Evolutionary conservation across 2,329 filamentous ascomycete genomes (phyloP).

Genomic region (Reticulascus tulasneorum): DNA sequence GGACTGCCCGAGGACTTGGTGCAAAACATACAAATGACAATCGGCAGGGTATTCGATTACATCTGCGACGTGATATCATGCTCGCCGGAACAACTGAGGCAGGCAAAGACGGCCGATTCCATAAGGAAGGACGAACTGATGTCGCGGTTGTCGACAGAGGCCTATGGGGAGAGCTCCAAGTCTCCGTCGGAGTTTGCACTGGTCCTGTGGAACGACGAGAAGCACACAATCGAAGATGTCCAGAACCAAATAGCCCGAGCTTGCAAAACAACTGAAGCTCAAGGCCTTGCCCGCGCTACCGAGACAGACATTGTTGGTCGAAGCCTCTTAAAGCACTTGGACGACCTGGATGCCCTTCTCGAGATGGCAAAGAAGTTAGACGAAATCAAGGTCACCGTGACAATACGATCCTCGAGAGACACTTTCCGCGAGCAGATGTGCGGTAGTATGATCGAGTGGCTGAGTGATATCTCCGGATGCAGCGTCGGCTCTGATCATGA

Average conservation of each 20-base stretch:
- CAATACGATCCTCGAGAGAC: slow-evolving; percentile 86
- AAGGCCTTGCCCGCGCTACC: slow-evolving; percentile 71
- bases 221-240: slow-evolving; percentile 92
- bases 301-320: slow-evolving; percentile 88
- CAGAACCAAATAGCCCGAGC: slow-evolving; percentile 85
- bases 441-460: slow-evolving; percentile 94
- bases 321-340: slow-evolving; percentile 74
- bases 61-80: slow-evolving; percentile 98
- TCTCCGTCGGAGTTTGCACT: slow-evolving; percentile 75
- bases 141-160: slow-evolving; percentile 67
- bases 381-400: slow-evolving; percentile 93
- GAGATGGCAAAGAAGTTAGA: slow-evolving; percentile 82
- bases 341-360: slow-evolving; percentile 69
- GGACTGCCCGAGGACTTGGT: slow-evolving; percentile 71
- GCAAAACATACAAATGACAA: slow-evolving; percentile 76
- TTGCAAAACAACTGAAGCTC: slow-evolving; percentile 66
- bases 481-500: slow-evolving; percentile 75
- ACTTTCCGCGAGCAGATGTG: slow-evolving; percentile 99
- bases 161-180: slow-evolving; percentile 68
- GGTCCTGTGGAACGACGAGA: slow-evolving; percentile 96
- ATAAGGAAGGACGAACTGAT: slow-evolving; percentile 77
- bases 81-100: slow-evolving; percentile 88
- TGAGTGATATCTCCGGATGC: slow-evolving; percentile 87
- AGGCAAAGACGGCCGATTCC: slow-evolving; percentile 76
- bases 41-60: slow-evolving; percentile 84